A percentile compares a stretch with the other conserved stretches of the same genome.
Evolutionary conservation across 306 rosid genomes (phyloP).

Genomic region (Adenanthera pavonina): DNA sequence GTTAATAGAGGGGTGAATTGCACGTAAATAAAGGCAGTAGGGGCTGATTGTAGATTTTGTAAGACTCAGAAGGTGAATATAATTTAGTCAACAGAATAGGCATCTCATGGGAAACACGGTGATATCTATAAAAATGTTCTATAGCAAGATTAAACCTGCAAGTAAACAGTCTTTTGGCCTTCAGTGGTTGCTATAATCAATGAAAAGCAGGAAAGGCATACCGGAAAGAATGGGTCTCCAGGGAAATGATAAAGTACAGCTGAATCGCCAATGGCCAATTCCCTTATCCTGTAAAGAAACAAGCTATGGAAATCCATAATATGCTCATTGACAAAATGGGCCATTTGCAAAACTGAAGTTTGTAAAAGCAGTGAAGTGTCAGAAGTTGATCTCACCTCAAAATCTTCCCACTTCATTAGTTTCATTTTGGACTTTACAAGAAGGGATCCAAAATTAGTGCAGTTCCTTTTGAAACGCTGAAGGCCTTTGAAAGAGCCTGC

Average conservation of each 20-base stretch:
- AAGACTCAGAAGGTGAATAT: slow-evolving; percentile 2
- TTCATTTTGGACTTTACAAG: slow-evolving; percentile 80
- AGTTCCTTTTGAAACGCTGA: slow-evolving; percentile 90
- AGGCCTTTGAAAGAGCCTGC: slow-evolving; percentile 96
- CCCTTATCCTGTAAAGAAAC: slow-evolving; percentile 71
- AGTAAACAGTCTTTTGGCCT: slow-evolving; percentile 4
- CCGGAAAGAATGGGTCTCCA: slow-evolving; percentile 99
- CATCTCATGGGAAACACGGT: background rate
- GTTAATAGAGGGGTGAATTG: background rate
- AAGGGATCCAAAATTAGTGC: slow-evolving; percentile 92
- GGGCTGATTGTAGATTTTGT: background rate
- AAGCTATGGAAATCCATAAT: background rate
- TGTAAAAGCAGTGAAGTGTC: slow-evolving; percentile 11
- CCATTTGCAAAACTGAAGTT: slow-evolving; percentile 3
- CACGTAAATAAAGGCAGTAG: background rate
- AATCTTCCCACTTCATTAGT: slow-evolving; percentile 92
- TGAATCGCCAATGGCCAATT: slow-evolving; percentile 89
- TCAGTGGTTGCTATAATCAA: background rate
- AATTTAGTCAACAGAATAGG: background rate
- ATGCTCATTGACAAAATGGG: background rate
- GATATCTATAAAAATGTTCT: background rate
- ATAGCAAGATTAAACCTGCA: background rate
- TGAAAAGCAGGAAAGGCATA: slow-evolving; percentile 37
- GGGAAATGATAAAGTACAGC: slow-evolving; percentile 81
- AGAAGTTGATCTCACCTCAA: slow-evolving; percentile 57